phyloP scores from a whole-genome alignment of 306 rosid genomes.

The Prunus mongolica region DNA sequence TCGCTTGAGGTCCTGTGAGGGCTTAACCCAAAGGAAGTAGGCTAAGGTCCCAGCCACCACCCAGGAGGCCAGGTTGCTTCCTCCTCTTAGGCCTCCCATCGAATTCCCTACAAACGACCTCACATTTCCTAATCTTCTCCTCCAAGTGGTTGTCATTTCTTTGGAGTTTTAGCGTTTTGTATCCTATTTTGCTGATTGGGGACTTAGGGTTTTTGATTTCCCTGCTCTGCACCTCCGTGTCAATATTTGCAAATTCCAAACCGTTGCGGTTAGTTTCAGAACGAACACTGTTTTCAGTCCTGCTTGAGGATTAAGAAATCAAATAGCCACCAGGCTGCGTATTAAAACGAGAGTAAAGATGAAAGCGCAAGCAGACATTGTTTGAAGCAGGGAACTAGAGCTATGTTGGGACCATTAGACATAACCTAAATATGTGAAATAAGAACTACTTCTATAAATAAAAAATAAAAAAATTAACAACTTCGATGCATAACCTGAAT shows the following conservation, averaged over 20 bases:
- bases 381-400: too few relatives aligned
- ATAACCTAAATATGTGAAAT: too few relatives aligned
- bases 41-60: conserved; percentile 92
- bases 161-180: not conserved
- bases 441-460: too few relatives aligned
- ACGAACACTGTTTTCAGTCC: too few relatives aligned
- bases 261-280: conserved; percentile 15
- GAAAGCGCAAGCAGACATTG: too few relatives aligned
- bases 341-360: too few relatives aligned
- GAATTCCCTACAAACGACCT: conserved; percentile 74
- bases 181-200: not conserved
- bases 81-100: conserved; percentile 81
- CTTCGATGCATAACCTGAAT: too few relatives aligned
- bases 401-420: too few relatives aligned
- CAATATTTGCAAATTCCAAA: not conserved
- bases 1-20: conserved; percentile 79
- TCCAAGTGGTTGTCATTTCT: conserved; percentile 63
- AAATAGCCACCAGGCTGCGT: too few relatives aligned
- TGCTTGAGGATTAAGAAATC: too few relatives aligned
- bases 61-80: conserved; percentile 85
- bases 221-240: not conserved
- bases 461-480: too few relatives aligned
- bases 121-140: conserved; percentile 64
- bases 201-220: not conserved
- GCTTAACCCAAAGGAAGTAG: conserved; percentile 91